Evolutionary conservation across 768 basidiomycete species (phyloP).

Genomic region (Mycena galopus): DNA sequence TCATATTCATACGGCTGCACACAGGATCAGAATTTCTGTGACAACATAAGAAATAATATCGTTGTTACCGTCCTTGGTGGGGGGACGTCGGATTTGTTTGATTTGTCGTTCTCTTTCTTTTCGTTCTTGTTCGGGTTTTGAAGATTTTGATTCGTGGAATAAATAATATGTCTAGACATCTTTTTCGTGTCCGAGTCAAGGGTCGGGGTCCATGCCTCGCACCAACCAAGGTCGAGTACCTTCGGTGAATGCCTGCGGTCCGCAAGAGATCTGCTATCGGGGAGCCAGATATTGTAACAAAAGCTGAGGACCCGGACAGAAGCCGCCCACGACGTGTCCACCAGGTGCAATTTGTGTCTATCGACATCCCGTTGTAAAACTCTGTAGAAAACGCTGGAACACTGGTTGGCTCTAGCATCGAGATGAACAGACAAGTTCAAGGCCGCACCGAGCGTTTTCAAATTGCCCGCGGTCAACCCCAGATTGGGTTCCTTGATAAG

Average conservation of each 20-base stretch:
- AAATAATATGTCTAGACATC: neutral
- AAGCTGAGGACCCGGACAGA: slow-evolving; percentile 23
- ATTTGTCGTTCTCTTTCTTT: neutral
- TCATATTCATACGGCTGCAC: slow-evolving; percentile 3
- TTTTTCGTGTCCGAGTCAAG: neutral
- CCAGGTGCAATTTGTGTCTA: neutral
- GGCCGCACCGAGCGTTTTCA: slow-evolving; percentile 28
- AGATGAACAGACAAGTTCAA: neutral
- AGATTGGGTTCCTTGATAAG: neutral
- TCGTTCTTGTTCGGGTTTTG: neutral
- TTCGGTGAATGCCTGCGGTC: slow-evolving; percentile 6
- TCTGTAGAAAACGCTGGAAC: slow-evolving; percentile 24
- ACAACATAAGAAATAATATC: neutral
- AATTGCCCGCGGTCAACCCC: slow-evolving; percentile 21
- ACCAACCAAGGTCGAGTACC: slow-evolving; percentile 23
- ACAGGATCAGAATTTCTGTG: neutral
- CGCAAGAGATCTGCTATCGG: neutral
- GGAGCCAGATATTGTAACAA: slow-evolving; percentile 19
- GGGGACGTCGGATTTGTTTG: too few species aligned
- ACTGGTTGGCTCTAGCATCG: neutral
- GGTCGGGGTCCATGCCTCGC: slow-evolving; percentile 15
- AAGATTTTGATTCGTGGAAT: neutral
- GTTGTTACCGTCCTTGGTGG: slow-evolving; percentile 2
- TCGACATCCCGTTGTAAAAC: neutral
- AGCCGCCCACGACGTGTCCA: slow-evolving; percentile 12